Conservation (phyloP, 805 yeast genomes). For the Hanseniaspora lachancei region DNA sequence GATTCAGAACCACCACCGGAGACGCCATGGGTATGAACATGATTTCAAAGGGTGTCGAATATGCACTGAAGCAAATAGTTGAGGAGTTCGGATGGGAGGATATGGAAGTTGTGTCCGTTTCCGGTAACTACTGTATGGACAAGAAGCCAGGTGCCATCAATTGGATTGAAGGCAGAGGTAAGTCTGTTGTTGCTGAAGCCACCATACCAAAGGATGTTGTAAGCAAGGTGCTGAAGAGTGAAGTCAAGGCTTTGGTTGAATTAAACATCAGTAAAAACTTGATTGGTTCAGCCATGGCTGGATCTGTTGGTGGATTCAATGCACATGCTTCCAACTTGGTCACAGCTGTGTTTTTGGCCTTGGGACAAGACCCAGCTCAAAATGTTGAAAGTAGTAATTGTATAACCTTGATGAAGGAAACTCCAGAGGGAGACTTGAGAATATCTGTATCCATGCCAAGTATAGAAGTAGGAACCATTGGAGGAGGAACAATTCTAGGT, state of each 20-base stretch:
- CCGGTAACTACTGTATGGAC: conserved; percentile 96
- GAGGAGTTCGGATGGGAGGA: conserved; percentile 86
- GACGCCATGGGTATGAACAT: conserved; percentile 99
- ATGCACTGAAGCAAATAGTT: conserved; percentile 68
- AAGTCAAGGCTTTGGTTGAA: conserved; percentile 83
- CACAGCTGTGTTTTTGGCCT: conserved; percentile 85
- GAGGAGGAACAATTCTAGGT: conserved; percentile 95
- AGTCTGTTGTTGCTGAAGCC: conserved; percentile 94
- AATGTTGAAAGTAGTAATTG: conserved; percentile 96
- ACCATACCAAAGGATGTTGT: conserved; percentile 74
- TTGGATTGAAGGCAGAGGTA: conserved; percentile 99
- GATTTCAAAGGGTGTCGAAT: conserved; percentile 97
- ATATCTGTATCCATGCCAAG: conserved; percentile 99
- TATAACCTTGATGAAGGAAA: conserved; percentile 83
- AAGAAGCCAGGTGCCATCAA: conserved; percentile 96
- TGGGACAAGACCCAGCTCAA: conserved; percentile 99
- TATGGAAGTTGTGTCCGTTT: conserved; percentile 82
- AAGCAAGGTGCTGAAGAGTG: conserved; percentile 70
- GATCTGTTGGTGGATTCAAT: conserved; percentile 93
- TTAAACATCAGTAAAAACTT: conserved; percentile 79
- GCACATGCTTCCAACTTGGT: conserved; percentile 97
- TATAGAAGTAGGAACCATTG: conserved; percentile 96
- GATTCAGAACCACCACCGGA: conserved; percentile 98
- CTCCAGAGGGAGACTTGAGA: conserved; percentile 59
- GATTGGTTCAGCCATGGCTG: conserved; percentile 97